Base-by-base conservation (phyloP, 2,329 filamentous ascomycete species). In the Aspergillus sp. region DNA sequence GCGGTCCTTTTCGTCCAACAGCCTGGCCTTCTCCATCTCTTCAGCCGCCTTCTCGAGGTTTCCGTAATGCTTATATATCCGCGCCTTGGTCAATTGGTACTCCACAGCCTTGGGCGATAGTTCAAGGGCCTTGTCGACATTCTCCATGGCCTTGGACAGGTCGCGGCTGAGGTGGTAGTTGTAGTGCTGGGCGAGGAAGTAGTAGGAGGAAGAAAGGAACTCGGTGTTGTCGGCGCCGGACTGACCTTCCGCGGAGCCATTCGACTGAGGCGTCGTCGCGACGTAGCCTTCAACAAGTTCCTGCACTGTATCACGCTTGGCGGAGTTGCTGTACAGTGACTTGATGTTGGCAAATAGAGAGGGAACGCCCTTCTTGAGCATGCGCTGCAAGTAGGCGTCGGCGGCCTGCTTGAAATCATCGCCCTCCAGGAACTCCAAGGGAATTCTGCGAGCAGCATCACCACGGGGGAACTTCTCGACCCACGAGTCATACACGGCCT, bases 341-440 rank as follows among this genome's bases (percentile, higher is more conserved):
- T 99, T 99, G 62, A 99, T 84, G 76, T 98, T 99, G 38, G 92
- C 92, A 77, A 99, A 99, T 3, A 94, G 93, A 2, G 95, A 99
- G 1, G 95, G 94, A 4, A 98, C 91, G 10, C 94, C 95, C 78
- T 94, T 96, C 76, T 90, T 88, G 59, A 99, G 83, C 90, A 96
- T 96, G 30, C 89, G 84, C 54, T 88, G 85, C 62, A 99, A 77
- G 74, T 99, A 99, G 21, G 81, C 78, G 73, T 92, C 89, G 7
- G 90, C 93, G 23, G 91, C 89, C 68, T 87, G 79, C 71, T 85
- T 85, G 80, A 99, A 99, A 4, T 89, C 87, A 47, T 96, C 88
- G 4, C 91, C 92, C 66, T 89, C 84, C 53, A 98, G 78, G 74
- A 98, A 97, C 72, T 98, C 91, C 52, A 99, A 81, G 0, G 95